Evolutionary conservation across 352 stramenopile species (phyloP).

Genomic region (Pythium vanterpoolii): DNA sequence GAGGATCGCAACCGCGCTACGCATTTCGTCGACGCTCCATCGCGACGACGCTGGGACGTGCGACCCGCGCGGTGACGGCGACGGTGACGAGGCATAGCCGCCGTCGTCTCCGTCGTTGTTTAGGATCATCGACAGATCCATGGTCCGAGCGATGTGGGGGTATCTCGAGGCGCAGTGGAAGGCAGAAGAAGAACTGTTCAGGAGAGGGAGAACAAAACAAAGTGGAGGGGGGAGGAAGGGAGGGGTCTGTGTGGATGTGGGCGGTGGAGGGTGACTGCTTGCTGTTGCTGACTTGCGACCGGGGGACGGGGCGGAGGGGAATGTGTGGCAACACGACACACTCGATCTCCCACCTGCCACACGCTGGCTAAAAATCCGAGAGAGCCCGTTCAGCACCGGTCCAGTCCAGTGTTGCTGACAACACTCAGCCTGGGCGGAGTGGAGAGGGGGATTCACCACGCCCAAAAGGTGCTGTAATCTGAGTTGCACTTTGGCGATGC

Average conservation of each 20-base stretch:
- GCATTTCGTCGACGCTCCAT: slow-evolving; percentile 53
- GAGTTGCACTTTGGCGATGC: slow-evolving; percentile 30
- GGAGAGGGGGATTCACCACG: slow-evolving; percentile 14
- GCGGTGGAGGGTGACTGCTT: slow-evolving; percentile 19
- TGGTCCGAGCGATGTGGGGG: slow-evolving; percentile 4
- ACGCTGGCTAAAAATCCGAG: slow-evolving; percentile 21
- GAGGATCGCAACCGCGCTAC: slow-evolving; percentile 58
- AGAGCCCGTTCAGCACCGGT: slow-evolving; percentile 22
- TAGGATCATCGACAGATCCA: slow-evolving; percentile 31
- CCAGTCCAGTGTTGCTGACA: slow-evolving; percentile 24
- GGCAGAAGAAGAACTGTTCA: slow-evolving; percentile 18
- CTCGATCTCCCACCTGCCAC: slow-evolving; percentile 11
- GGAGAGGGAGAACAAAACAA: slow-evolving; percentile 13
- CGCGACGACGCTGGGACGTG: slow-evolving; percentile 15
- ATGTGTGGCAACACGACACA: slow-evolving; percentile 26
- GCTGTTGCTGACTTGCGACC: slow-evolving; percentile 28
- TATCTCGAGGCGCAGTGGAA: slow-evolving; percentile 1
- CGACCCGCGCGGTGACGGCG: neutral
- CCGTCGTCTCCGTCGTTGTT: slow-evolving; percentile 21
- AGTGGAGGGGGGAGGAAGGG: slow-evolving; percentile 6
- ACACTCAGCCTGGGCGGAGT: slow-evolving; percentile 4
- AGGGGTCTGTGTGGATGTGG: slow-evolving; percentile 1
- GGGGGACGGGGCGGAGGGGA: slow-evolving; percentile 11
- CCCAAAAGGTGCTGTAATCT: slow-evolving; percentile 24
- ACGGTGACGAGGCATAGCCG: slow-evolving; percentile 16